Evolutionary conservation across 495 filamentous ascomycete genomes (phyloP).

Genomic region (Aspergillus biplanus): DNA sequence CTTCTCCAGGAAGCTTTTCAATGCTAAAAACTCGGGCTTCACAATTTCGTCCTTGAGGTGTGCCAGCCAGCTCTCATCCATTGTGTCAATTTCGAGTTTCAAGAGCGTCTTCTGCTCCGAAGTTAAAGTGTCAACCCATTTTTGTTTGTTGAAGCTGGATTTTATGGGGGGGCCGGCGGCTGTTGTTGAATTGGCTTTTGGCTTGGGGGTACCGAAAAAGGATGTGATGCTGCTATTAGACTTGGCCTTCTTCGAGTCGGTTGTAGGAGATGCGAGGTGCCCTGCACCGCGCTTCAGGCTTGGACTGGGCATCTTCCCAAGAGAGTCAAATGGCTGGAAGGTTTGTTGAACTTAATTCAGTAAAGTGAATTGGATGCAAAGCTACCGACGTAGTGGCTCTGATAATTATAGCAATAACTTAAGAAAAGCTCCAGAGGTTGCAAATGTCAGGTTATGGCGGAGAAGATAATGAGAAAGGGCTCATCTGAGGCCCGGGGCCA

Average conservation of each 20-base stretch:
- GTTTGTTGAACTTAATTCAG: too few species aligned
- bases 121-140: conserved; percentile 80
- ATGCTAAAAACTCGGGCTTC: conserved; percentile 74
- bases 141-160: conserved; percentile 79
- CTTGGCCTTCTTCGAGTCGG: conserved; percentile 67
- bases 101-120: conserved; percentile 81
- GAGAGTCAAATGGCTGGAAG: too few species aligned
- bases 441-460: too few species aligned
- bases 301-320: conserved; percentile 32
- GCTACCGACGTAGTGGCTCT: too few species aligned
- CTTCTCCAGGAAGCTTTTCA: conserved; percentile 84
- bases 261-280: conserved; percentile 30
- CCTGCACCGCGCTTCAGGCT: conserved; percentile 42
- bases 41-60: conserved; percentile 82
- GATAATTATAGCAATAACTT: too few species aligned
- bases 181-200: conserved; percentile 35
- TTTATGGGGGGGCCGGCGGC: conserved; percentile 31
- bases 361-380: too few species aligned
- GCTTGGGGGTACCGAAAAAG: conserved; percentile 63
- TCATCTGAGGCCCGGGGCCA: not conserved
- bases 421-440: too few species aligned
- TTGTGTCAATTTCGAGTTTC: conserved; percentile 84
- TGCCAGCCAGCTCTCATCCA: conserved; percentile 88
- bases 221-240: conserved; percentile 64
- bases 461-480: too few species aligned